Evolutionary conservation across 208 protist species (phyloP).

Genomic region (Wallacemonas sp.): DNA sequence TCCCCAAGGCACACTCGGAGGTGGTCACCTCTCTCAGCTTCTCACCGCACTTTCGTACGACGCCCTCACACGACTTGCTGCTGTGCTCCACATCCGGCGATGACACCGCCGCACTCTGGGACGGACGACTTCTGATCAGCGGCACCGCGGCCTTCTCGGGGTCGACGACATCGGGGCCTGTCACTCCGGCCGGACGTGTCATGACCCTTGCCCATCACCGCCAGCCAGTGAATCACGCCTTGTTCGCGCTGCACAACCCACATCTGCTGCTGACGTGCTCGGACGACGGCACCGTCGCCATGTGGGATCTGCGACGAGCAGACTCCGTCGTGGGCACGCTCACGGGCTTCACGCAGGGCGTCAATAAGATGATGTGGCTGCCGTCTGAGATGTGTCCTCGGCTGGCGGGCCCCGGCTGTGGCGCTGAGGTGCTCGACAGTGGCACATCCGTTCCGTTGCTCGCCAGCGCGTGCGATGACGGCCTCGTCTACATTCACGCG

Average conservation of each 20-base stretch:
- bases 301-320: constrained; percentile 69
- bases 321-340: constrained; percentile 43
- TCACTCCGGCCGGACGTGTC: constrained; percentile 25
- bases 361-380: constrained; percentile 82
- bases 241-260: constrained; percentile 52
- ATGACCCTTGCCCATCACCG: constrained; percentile 47
- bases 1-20: constrained; percentile 61
- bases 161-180: constrained; percentile 19
- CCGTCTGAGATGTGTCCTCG: constrained; percentile 17
- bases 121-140: constrained; percentile 28
- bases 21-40: constrained; percentile 79
- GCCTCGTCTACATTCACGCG: constrained; percentile 76
- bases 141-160: neutral
- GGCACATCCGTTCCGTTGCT: constrained; percentile 21
- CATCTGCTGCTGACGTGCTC: constrained; percentile 63
- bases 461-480: constrained; percentile 84
- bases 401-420: constrained; percentile 5
- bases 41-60: constrained; percentile 42
- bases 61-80: constrained; percentile 21
- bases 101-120: constrained; percentile 82
- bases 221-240: constrained; percentile 74
- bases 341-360: constrained; percentile 65
- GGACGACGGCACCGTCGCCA: constrained; percentile 73
- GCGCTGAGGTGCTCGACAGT: neutral
- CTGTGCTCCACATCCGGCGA: constrained; percentile 86